These are phyloP conservation scores for Abrus pulchellus DNA, from an alignment of 306 rosid genomes.

Conservation along the genomic window DNA sequence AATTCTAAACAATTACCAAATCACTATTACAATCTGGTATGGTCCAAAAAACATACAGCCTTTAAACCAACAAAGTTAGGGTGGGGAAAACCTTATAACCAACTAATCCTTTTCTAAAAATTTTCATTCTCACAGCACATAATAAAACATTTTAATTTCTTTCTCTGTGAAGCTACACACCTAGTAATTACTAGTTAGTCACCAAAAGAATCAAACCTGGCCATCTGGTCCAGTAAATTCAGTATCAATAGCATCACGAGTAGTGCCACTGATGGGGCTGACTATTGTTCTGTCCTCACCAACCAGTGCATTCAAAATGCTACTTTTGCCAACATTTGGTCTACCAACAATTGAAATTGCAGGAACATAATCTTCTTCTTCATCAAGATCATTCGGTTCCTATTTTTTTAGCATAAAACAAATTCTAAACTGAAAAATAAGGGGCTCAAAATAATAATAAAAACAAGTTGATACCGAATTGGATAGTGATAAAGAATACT, in stretches of 20 bases:
- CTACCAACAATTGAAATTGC: slow-evolving; percentile 97
- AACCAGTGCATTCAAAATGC: slow-evolving; percentile 95
- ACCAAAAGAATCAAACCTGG: slow-evolving; percentile 73
- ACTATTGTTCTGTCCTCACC: slow-evolving; percentile 97
- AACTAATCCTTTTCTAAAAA: slow-evolving; percentile 23
- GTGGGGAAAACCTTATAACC: slow-evolving; percentile 33
- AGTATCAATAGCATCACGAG: slow-evolving; percentile 99
- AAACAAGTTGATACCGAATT: slow-evolving; percentile 20
- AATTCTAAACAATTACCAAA: slow-evolving; percentile 32
- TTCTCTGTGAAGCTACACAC: slow-evolving; percentile 14
- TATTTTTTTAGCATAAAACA: slow-evolving; percentile 46
- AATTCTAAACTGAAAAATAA: slow-evolving; percentile 26
- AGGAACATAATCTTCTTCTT: slow-evolving; percentile 85
- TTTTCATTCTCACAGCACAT: slow-evolving; percentile 4
- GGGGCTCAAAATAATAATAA: slow-evolving; percentile 35
- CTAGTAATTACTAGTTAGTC: slow-evolving; percentile 37
- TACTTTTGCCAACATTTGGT: slow-evolving; percentile 99
- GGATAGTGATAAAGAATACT: slow-evolving; percentile 24
- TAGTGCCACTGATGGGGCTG: slow-evolving; percentile 98
- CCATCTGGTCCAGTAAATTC: slow-evolving; percentile 89
- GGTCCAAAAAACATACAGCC: slow-evolving; percentile 20
- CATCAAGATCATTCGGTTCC: slow-evolving; percentile 59
- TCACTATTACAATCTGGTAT: slow-evolving; percentile 2
- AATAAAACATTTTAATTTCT: slow-evolving; percentile 18
- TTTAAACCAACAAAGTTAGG: slow-evolving; percentile 43